Conservation (phyloP, 352 stramenopile species). For the Phytophthora hybrid region DNA sequence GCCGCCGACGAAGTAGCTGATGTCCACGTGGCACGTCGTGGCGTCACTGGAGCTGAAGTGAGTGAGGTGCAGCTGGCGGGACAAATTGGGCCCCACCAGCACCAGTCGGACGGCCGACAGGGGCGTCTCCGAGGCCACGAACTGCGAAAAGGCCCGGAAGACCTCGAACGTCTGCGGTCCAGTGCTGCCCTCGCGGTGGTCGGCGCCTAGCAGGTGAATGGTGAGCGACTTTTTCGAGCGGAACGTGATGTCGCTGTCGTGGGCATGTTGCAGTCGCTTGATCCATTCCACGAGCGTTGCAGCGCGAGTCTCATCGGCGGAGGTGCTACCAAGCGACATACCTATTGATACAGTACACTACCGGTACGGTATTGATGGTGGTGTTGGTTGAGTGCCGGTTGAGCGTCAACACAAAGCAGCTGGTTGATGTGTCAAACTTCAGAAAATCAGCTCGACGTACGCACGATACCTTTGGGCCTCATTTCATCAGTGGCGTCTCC, state of each 20-base stretch:
- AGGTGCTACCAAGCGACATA: slow-evolving; percentile 9
- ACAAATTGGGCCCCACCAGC: slow-evolving; percentile 81
- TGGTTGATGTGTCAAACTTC: slow-evolving; percentile 2
- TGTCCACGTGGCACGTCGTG: slow-evolving; percentile 46
- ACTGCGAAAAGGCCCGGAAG: slow-evolving; percentile 62
- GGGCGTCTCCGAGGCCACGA: slow-evolving; percentile 43
- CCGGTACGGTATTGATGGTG: not conserved
- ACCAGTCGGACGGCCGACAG: slow-evolving; percentile 59
- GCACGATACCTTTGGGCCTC: slow-evolving; percentile 7
- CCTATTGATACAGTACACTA: not conserved
- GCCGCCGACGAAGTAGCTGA: slow-evolving; percentile 77
- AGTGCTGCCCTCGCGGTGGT: slow-evolving; percentile 80
- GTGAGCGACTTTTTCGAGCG: slow-evolving; percentile 40
- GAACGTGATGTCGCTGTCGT: slow-evolving; percentile 17
- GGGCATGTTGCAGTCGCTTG: slow-evolving; percentile 32
- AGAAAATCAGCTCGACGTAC: slow-evolving; percentile 30
- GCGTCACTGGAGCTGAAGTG: slow-evolving; percentile 12
- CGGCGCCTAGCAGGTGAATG: slow-evolving; percentile 76
- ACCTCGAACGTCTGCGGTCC: slow-evolving; percentile 61
- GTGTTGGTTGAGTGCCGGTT: not conserved
- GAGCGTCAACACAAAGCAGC: not conserved
- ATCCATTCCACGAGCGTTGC: slow-evolving; percentile 45
- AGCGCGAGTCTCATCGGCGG: slow-evolving; percentile 38
- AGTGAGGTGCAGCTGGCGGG: slow-evolving; percentile 57
- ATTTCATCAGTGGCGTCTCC: not conserved